Percentiles rank a stretch among this genome's conserved stretches.
Evolutionary conservation across 208 protist species (phyloP).

Genomic region (Acanthamoeba castellanii): DNA sequence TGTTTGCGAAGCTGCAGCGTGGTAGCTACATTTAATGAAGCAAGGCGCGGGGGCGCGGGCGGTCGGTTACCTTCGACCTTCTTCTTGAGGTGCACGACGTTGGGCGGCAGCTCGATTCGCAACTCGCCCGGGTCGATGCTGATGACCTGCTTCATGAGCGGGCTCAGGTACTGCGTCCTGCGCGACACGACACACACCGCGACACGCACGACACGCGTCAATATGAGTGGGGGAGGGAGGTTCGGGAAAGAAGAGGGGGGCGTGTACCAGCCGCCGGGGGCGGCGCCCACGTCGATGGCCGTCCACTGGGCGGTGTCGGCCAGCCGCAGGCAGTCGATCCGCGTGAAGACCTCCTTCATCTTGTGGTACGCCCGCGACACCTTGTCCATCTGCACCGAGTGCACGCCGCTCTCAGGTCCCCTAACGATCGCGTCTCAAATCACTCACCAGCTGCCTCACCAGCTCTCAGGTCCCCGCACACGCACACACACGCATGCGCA

Average conservation of each 20-base stretch:
- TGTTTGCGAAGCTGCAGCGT: not conserved
- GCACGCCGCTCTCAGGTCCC: not conserved
- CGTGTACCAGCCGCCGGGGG: not conserved
- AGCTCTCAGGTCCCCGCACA: not conserved
- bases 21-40: not conserved
- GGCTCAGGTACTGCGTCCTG: conserved; percentile 40
- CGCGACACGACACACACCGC: not conserved
- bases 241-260: too few species aligned
- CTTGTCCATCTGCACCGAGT: conserved; percentile 15
- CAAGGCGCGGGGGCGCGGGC: too few species aligned
- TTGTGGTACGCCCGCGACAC: conserved; percentile 14
- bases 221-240: too few species aligned
- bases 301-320: conserved; percentile 10
- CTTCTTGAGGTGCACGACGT: conserved; percentile 6
- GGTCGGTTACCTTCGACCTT: not conserved
- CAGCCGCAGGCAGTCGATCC: not conserved
- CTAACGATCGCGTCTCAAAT: not conserved
- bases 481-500: too few species aligned
- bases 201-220: not conserved
- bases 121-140: conserved; percentile 13
- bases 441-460: too few species aligned
- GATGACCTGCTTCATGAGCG: not conserved
- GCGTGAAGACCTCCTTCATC: conserved; percentile 4
- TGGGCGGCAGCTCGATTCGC: not conserved
- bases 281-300: not conserved